These are phyloP conservation scores for Sclerotinia trifoliorum DNA, from an alignment of 2,329 filamentous ascomycete species.

Conservation along the genomic window DNA sequence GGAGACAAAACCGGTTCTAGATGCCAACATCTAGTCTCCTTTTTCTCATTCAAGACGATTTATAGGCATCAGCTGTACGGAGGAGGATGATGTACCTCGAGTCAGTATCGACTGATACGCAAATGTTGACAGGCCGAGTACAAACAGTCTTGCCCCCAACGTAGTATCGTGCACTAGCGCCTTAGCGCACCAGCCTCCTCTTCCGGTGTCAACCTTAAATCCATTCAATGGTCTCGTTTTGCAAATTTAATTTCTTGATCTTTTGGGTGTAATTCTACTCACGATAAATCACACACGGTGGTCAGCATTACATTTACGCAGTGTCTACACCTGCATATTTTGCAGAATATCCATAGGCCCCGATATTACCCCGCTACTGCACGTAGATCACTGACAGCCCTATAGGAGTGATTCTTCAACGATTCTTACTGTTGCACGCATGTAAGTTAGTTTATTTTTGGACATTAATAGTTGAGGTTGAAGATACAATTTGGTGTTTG, in stretches of 20 bases:
- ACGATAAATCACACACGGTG: background rate
- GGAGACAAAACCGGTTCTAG: background rate
- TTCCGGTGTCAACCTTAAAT: background rate
- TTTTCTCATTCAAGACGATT: background rate
- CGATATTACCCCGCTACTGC: background rate
- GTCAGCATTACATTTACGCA: background rate
- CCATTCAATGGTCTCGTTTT: no score
- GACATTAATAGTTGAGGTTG: background rate
- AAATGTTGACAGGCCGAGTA: constrained; percentile 1
- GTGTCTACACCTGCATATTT: background rate
- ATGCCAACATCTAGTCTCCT: background rate
- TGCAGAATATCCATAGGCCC: background rate
- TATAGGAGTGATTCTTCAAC: constrained; percentile 12
- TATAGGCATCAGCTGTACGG: background rate
- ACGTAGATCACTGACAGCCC: background rate
- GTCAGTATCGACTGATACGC: background rate
- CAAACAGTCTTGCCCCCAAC: background rate
- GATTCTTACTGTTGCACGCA: background rate
- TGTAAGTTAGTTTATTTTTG: background rate
- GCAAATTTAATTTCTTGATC: background rate
- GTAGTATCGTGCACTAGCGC: background rate
- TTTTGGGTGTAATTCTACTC: background rate
- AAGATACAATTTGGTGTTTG: background rate
- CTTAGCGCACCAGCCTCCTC: background rate
- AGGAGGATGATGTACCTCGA: background rate